Conservation (phyloP, 1,284 basidiomycete species). For the Phylloporus sp. region DNA sequence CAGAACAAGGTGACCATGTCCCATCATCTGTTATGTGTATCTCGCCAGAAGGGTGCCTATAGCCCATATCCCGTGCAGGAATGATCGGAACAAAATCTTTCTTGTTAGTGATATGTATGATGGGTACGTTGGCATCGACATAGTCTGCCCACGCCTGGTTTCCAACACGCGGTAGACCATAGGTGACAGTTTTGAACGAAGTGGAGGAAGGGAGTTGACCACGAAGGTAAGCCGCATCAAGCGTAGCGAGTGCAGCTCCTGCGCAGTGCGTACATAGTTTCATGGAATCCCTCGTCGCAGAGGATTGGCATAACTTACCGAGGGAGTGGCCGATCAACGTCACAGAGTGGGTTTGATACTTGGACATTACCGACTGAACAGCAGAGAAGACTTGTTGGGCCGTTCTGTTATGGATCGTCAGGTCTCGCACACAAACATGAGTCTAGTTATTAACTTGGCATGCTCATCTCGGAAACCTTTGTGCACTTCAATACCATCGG, state of each 20-base stretch:
- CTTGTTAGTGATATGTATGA: conserved; percentile 62
- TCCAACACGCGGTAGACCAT: conserved; percentile 70
- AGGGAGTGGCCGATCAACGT: conserved; percentile 66
- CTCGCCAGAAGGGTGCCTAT: conserved; percentile 63
- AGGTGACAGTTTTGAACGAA: conserved; percentile 47
- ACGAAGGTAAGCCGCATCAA: conserved; percentile 52
- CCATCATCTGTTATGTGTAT: conserved; percentile 58
- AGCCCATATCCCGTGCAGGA: conserved; percentile 60
- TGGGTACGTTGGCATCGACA: conserved; percentile 53
- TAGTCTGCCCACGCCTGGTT: conserved; percentile 68
- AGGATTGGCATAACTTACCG: conserved; percentile 41
- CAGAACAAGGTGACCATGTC: conserved; percentile 56
- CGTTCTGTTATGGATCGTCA: conserved; percentile 46
- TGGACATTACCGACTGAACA: conserved; percentile 51
- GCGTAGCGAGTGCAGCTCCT: conserved; percentile 59
- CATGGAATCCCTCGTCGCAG: background rate
- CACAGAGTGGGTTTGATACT: conserved; percentile 50
- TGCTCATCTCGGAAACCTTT: conserved; percentile 64
- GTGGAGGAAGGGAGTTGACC: conserved; percentile 44
- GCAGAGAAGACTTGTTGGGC: conserved; percentile 57
- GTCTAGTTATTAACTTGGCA: conserved; percentile 48
- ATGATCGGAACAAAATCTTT: conserved; percentile 56
- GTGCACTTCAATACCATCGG: conserved; percentile 59
- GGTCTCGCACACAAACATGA: background rate
- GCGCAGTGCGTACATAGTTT: too few relatives aligned